These are phyloP conservation scores for Pythium inflatum DNA, from an alignment of 352 stramenopile species.

Conservation along the genomic window DNA sequence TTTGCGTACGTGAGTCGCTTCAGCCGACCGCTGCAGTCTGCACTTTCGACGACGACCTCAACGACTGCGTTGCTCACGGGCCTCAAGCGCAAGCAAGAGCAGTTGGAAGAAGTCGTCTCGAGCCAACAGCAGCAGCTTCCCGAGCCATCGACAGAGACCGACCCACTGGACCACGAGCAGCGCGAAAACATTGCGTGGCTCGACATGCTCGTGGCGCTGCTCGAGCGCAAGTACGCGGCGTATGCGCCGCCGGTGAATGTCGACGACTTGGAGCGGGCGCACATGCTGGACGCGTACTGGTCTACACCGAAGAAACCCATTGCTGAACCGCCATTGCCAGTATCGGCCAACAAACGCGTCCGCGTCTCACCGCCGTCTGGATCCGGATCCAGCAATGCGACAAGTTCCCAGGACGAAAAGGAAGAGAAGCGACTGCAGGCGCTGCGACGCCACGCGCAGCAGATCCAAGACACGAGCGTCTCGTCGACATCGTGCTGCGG, in stretches of 20 bases:
- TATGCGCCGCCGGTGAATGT: constrained; percentile 45
- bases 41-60: neutral
- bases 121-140: neutral
- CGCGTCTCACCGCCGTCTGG: constrained; percentile 14
- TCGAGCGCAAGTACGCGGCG: constrained; percentile 65
- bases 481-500: constrained; percentile 75
- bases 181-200: constrained; percentile 82
- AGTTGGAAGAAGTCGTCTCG: neutral
- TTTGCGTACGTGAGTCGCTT: constrained; percentile 28
- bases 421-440: constrained; percentile 54
- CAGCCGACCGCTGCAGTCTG: neutral
- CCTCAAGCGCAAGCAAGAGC: constrained; percentile 31
- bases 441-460: constrained; percentile 59
- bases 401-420: constrained; percentile 32
- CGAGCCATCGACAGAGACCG: neutral
- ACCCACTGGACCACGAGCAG: constrained; percentile 2
- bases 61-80: constrained; percentile 13
- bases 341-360: constrained; percentile 14
- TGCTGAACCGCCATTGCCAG: neutral
- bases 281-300: constrained; percentile 38
- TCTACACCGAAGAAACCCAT: neutral
- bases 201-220: constrained; percentile 78
- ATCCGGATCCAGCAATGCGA: too few relatives aligned
- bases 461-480: constrained; percentile 77
- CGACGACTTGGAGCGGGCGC: constrained; percentile 46